Base-by-base conservation (phyloP, 2,329 filamentous ascomycete species). In the Aspergillus vadensis region DNA sequence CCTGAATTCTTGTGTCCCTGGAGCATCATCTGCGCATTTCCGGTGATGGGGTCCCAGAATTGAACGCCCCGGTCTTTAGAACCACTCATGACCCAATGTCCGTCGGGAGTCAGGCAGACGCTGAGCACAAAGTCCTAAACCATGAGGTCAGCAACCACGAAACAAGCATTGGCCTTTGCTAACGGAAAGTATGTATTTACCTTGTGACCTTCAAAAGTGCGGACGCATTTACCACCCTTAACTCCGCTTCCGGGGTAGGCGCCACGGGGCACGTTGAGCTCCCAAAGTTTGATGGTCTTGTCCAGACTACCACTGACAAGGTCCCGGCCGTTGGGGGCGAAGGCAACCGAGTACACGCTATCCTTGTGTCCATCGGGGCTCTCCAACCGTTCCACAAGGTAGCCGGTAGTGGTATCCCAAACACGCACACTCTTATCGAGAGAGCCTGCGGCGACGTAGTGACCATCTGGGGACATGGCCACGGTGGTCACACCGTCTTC, bases 261-360 rank as follows among this genome's bases (percentile, higher is more conserved):
- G 67, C 83, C 83, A 68, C 90, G 86, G 48, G 89, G 86, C 21
- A 90, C 86, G 58, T 86, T 88, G 54, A 99, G 85, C 81, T 97
- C 93, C 93, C 95, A 99, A 90, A 98, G 96, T 83, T 97, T 97
- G 83, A 98, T 98, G 0, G 94, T 98, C 83, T 96, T 96, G 76
- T 99, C 95, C 69, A 98, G 81, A 83, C 91, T 96, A 65, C 95
- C 95, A 70, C 91, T 96, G 72, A 98, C 94, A 43, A 99, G 88
- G 67, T 96, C 91, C 70, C 92, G 91, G 63, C 94, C 94, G 69
- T 91, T 94, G 27, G 95, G 95, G 14, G 93, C 93, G 77, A 99
- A 99, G 0, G 95, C 94, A 21, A 99, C 95, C 12, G 90, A 94
- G 77, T 98, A 98, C 21, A 98, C 95, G 69, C 91, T 96, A 65